phyloP scores from a whole-genome alignment of 305 asterid genomes.

The Fraxinus velutina region DNA sequence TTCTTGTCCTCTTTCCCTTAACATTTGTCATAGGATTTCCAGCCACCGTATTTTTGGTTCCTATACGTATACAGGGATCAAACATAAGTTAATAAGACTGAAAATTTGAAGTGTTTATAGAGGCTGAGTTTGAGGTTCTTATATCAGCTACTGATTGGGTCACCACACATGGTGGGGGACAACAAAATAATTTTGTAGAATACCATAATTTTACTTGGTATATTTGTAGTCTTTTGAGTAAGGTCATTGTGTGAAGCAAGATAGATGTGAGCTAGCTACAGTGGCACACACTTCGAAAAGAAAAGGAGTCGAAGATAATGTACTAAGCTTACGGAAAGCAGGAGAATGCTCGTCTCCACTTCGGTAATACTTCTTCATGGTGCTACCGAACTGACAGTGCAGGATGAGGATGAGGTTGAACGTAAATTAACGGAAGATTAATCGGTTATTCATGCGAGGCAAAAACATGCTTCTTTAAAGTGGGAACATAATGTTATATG shows the following conservation, averaged over 20 bases:
- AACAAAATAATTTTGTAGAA: neutral
- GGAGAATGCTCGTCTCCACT: neutral
- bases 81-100: neutral
- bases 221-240: neutral
- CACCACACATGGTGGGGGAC: neutral
- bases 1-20: conserved; percentile 6
- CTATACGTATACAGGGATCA: neutral
- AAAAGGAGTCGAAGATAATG: neutral
- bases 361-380: neutral
- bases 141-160: neutral
- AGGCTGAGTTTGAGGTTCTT: neutral
- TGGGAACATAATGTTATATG: neutral
- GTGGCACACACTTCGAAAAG: neutral
- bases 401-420: neutral
- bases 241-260: neutral
- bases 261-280: neutral
- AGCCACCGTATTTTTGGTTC: neutral
- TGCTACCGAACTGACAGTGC: neutral
- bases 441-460: neutral
- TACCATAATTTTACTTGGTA: neutral
- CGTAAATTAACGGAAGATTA: neutral
- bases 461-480: neutral
- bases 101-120: neutral
- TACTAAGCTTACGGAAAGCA: neutral
- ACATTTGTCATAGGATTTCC: neutral